Evolutionary conservation across 176 grass and related monocot genomes (phyloP), one percentile per base, ranked within the genome.

Genomic region (Hsuehochloa calcarea): DNA sequence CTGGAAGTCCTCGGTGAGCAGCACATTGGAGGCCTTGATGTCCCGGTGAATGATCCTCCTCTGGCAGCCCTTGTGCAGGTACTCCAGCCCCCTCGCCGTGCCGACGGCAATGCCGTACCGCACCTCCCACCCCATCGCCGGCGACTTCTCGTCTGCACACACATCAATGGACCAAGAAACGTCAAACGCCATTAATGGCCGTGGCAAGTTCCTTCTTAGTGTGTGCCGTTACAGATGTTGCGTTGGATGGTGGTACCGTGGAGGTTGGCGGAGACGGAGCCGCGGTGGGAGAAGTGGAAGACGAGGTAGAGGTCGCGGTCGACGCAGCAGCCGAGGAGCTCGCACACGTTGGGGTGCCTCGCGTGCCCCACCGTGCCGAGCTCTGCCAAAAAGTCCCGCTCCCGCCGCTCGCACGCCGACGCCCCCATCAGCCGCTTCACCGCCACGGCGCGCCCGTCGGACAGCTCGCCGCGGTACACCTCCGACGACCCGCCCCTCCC

Each of bases 1-100:
- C 63, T 93, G 91, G 55, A 95, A 85, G 63, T 98, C 90, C 3
- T 78, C 81, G 10, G 91, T 95, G 70, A 98, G 93, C 29, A 98
- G 89, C 26, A 98, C 75, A 59, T 98, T 98, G 43, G 95, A 95
- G 19, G 93, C 62, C 72, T 98, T 98, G 91, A 98, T 98, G 86
- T 98, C 95, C 77, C 95, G 41, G 82, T 98, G 95, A 10, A 98
- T 98, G 72, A 98, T 98, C 78, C 95, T 81, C 59, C 95, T 64
- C 66, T 82, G 89, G 68, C 95, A 98, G 12, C 89, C 95, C 86
- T 98, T 98, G 85, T 98, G 95, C 68, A 98, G 87, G 65, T 98
- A 98, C 70, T 88, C 87, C 35, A 98, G 68, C 67, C 95, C 95
- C 66, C 91, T 75, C 72, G 95, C 95, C 78, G 93, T 88, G 5